These are phyloP conservation scores for Capsella bursapastoris DNA, from an alignment of 345 rosid genomes.

Conservation along the genomic window DNA sequence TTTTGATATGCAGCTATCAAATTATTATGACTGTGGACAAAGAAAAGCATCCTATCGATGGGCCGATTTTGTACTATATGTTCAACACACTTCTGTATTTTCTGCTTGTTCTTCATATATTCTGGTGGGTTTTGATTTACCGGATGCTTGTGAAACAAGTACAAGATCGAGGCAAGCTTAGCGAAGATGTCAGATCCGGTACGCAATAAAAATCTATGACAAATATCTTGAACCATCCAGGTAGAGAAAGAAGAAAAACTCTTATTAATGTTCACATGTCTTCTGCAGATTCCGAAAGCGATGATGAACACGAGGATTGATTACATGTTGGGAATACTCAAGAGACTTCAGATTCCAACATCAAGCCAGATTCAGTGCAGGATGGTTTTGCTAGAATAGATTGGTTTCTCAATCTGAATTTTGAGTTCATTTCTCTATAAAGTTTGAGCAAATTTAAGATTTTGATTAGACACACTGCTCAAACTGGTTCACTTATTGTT, in stretches of 20 bases:
- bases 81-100: constrained; percentile 78
- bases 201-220: constrained; percentile 11
- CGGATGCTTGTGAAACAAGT: constrained; percentile 88
- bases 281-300: constrained; percentile 83
- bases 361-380: neutral
- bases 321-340: neutral
- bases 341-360: neutral
- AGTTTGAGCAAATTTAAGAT: constrained; percentile 35
- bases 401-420: constrained; percentile 2
- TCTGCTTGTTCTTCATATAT: constrained; percentile 80
- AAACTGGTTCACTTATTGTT: neutral
- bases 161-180: constrained; percentile 70
- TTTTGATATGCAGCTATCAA: constrained; percentile 67
- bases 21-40: constrained; percentile 69
- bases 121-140: constrained; percentile 92
- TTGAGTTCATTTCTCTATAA: constrained; percentile 7
- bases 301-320: constrained; percentile 81
- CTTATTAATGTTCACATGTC: constrained; percentile 2
- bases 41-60: constrained; percentile 60
- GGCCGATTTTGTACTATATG: constrained; percentile 77
- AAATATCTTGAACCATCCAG: neutral
- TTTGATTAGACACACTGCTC: constrained; percentile 8
- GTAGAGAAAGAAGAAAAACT: neutral
- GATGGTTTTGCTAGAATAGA: constrained; percentile 26
- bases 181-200: constrained; percentile 97